Evolutionary conservation across 1,284 basidiomycete species (phyloP).

Genomic region (Mycocalia duriaeana): DNA sequence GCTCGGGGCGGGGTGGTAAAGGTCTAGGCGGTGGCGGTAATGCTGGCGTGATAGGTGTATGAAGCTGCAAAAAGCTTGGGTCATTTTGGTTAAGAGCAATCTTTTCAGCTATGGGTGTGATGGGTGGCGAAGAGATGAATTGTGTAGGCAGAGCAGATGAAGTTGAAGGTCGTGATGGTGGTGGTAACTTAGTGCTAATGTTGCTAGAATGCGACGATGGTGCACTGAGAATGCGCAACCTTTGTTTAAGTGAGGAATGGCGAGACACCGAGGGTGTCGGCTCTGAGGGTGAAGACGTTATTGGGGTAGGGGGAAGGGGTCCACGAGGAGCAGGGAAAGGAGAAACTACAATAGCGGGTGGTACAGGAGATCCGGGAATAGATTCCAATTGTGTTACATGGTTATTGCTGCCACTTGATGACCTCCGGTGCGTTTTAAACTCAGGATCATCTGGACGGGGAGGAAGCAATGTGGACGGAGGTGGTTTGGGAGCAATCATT

Average conservation of each 20-base stretch:
- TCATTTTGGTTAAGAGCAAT: slow-evolving; percentile 52
- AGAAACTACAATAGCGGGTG: slow-evolving; percentile 21
- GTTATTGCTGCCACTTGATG: slow-evolving; percentile 35
- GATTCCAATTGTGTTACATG: slow-evolving; percentile 28
- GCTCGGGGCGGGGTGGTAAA: slow-evolving; percentile 31
- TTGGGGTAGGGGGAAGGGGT: slow-evolving; percentile 41
- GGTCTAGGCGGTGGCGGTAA: slow-evolving; percentile 25
- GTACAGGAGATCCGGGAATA: slow-evolving; percentile 40
- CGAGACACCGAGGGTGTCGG: slow-evolving; percentile 26
- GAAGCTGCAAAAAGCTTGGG: slow-evolving; percentile 51
- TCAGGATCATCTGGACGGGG: slow-evolving; percentile 54
- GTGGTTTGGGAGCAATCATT: slow-evolving; percentile 55
- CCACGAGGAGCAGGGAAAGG: slow-evolving; percentile 42
- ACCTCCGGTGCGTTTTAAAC: slow-evolving; percentile 24
- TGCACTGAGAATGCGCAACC: slow-evolving; percentile 59
- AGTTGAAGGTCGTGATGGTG: slow-evolving; percentile 3
- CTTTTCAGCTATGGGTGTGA: slow-evolving; percentile 53
- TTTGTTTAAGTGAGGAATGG: slow-evolving; percentile 47
- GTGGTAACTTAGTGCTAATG: not conserved
- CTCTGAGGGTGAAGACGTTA: slow-evolving; percentile 17
- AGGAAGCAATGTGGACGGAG: slow-evolving; percentile 50
- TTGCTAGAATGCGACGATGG: slow-evolving; percentile 28
- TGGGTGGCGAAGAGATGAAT: slow-evolving; percentile 23
- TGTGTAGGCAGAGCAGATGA: slow-evolving; percentile 1
- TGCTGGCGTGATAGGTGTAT: slow-evolving; percentile 37